Evolutionary conservation across 2,329 filamentous ascomycete species (phyloP), one percentile per base, ranked within the genome.

Genomic region (Cordyceps farinosa): DNA sequence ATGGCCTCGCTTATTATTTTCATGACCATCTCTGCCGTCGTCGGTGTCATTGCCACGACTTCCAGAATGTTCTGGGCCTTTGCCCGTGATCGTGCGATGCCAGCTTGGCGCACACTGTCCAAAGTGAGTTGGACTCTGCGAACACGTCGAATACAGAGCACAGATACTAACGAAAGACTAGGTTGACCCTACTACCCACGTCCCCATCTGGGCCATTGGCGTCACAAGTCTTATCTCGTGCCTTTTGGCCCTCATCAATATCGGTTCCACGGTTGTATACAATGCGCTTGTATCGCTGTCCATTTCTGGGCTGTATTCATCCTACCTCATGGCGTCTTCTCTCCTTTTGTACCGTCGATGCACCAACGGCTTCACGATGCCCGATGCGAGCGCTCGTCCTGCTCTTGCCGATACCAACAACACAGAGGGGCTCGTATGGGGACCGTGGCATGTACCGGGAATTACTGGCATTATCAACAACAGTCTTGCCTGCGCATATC

Each of bases 41-140:
- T 84, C 27, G 80, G 80, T 1, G 81, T 83, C 64, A 78, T 87
- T 0, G 83, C 82, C 1, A 82, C 86, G 0, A 83, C 84, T 0
- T 86, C 84, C 0, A 78, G 84, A 13, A 79, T 85, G 62, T 79
- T 83, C 11, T 86, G 81, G 80, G 81, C 84, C 0, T 86, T 86
- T 66, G 69, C 74, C 1, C 69, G 74, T 2, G 74, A 75, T 22
- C 70, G 69, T 0, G 74, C 70, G 3, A 62, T 75, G 40, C 74
- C 74, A 6, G 69, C 69, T n/a, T 74, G 71, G 70, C 59, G 66
- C 32, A 66, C 66, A 2, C 36, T 75, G 2, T 72, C 71, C 0
- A 69, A 69, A 34, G 70, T 75, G 17, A 44, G 56, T 50, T 17
- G 30, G 45, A 54, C 38, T 29, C 34, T 47, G 44, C 44, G 4